Conservation (phyloP, 345 rosid species). For the Populus davidiana region DNA sequence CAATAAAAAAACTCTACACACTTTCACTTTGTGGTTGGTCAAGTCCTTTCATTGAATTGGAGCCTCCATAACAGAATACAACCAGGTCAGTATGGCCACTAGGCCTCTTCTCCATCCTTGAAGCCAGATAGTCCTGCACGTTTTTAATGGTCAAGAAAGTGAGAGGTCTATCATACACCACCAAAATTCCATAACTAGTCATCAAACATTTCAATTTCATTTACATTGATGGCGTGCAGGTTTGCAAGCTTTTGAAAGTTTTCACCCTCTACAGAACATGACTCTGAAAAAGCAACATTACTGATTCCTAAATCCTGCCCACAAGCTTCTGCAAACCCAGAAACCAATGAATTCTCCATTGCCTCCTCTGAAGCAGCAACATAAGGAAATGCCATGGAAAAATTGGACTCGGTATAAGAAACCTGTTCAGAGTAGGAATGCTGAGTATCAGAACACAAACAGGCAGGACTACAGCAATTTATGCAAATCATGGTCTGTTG, state of each 20-base stretch:
- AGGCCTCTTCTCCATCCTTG: slow-evolving; percentile 56
- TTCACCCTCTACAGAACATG: slow-evolving; percentile 63
- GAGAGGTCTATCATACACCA: not conserved
- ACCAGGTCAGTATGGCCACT: slow-evolving; percentile 67
- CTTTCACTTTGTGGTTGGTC: slow-evolving; percentile 54
- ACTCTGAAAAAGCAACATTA: slow-evolving; percentile 68
- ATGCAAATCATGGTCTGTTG: not conserved
- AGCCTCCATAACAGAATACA: slow-evolving; percentile 60
- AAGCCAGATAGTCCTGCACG: slow-evolving; percentile 63
- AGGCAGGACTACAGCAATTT: not conserved
- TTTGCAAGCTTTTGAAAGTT: slow-evolving; percentile 57
- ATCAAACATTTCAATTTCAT: not conserved
- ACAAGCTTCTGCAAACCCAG: slow-evolving; percentile 67
- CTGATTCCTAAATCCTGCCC: slow-evolving; percentile 39
- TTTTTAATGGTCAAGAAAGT: slow-evolving; percentile 9
- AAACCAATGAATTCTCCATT: slow-evolving; percentile 66
- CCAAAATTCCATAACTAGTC: not conserved
- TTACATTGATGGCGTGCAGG: slow-evolving; percentile 63
- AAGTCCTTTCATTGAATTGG: slow-evolving; percentile 36
- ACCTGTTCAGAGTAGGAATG: slow-evolving; percentile 43
- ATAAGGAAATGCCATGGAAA: slow-evolving; percentile 92
- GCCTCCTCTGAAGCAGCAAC: slow-evolving; percentile 67
- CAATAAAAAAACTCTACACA: slow-evolving; percentile 29
- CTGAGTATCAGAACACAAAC: slow-evolving; percentile 10
- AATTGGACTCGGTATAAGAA: slow-evolving; percentile 59